A percentile compares a stretch with the other conserved stretches of the same genome.
These are phyloP conservation scores for Penicillium coffeae DNA, from an alignment of 495 filamentous ascomycete genomes.

Conservation along the genomic window DNA sequence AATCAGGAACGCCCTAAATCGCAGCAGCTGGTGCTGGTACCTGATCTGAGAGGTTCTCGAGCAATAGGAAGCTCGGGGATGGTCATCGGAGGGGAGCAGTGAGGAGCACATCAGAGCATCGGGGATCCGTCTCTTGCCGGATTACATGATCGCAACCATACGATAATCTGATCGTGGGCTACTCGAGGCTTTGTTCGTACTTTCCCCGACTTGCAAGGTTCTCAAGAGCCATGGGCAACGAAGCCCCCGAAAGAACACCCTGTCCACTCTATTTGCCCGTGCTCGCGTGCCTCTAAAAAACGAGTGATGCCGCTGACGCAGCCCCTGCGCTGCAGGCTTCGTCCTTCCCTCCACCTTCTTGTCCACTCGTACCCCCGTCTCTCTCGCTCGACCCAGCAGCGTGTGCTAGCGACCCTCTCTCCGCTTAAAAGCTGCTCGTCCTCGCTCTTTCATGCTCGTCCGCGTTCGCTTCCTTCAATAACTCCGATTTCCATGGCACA, in stretches of 20 bases:
- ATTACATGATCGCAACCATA: constrained; percentile 22
- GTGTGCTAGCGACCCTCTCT: constrained; percentile 24
- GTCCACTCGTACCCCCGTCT: constrained; percentile 11
- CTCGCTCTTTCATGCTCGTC: constrained; percentile 20
- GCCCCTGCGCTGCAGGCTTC: constrained; percentile 45
- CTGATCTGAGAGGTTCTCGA: not conserved
- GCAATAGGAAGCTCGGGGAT: constrained; percentile 1
- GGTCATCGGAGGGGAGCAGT: not conserved
- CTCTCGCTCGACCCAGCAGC: constrained; percentile 21
- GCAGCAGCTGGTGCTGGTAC: too few relatives aligned
- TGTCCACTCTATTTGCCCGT: constrained; percentile 16
- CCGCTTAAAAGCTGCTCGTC: constrained; percentile 12
- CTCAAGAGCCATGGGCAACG: constrained; percentile 4
- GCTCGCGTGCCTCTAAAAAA: constrained; percentile 24
- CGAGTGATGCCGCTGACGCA: constrained; percentile 44
- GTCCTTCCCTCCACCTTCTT: constrained; percentile 30
- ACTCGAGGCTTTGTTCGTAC: not conserved
- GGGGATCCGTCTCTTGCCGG: constrained; percentile 18
- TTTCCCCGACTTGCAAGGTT: not conserved
- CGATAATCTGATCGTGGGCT: not conserved
- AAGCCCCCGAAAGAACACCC: constrained; percentile 16
- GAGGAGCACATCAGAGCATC: constrained; percentile 16
- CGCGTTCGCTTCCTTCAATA: constrained; percentile 13
- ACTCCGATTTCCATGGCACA: constrained; percentile 35
- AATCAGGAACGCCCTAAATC: too few relatives aligned